Evolutionary conservation across 2,329 filamentous ascomycete species (phyloP), one percentile per base, ranked within the genome.

Genomic region (Claviceps lovelessii): DNA sequence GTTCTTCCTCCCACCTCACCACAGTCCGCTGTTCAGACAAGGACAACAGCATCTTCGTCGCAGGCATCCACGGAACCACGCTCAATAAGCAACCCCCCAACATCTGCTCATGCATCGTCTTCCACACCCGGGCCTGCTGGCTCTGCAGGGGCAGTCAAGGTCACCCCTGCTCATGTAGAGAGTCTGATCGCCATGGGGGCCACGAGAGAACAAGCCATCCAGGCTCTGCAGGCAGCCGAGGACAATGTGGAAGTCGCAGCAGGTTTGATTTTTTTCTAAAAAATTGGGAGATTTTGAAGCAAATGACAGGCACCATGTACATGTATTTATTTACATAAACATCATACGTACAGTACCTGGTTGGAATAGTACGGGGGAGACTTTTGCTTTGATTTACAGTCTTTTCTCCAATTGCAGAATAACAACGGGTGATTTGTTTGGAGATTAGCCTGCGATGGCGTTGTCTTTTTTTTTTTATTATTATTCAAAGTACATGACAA

Each of bases 141-240:
- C 11, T 48, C 51, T 31, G 19, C 42, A 19, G 23, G 54, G 31
- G 48, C 58, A 52, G 50, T 55, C n/a, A 64, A 64, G 37, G 75
- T 78, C 55, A 79, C 75, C 28, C 79, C 81, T 51, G 83, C 85
- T 59, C 78, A 85, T 37, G 83, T 97, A 54, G 81, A 88, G 52
- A 85, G 85, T 63, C 79, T 97, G 42, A 78, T 86, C 50, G 79
- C 82, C 49, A 75, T 97, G 60, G 90, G 91, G 0, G 90, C 93
- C 60, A 80, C 84, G 2, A 77, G 84, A 53, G 79, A 86, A 57
- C 79, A 88, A 61, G 91, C 90, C 0, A 77, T 93, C 53, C 82
- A 85, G 57, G 90, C 90, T 2, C 73, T 98, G 52, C 81, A 90
- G 63, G 88, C 88, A 35, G 87, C 88, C 17, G 83, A 83, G 23